These are phyloP conservation scores for Leptodontidium sp. DNA, from an alignment of 2,329 filamentous ascomycete genomes.

Conservation along the genomic window DNA sequence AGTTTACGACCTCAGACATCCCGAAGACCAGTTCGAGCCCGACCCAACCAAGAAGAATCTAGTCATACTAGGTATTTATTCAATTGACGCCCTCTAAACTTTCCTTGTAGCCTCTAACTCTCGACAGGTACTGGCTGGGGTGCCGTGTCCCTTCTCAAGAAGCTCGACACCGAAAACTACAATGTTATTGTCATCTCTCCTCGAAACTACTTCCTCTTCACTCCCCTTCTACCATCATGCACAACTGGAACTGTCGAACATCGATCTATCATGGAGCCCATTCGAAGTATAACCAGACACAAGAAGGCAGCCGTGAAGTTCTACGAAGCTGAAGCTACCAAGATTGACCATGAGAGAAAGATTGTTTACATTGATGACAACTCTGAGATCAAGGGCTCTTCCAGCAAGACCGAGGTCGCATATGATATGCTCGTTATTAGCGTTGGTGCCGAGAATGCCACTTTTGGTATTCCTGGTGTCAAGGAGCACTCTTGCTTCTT, in stretches of 20 bases:
- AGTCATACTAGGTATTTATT: slow-evolving; percentile 82
- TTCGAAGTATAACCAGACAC: slow-evolving; percentile 93
- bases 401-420: slow-evolving; percentile 84
- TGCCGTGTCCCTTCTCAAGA: slow-evolving; percentile 95
- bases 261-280: slow-evolving; percentile 99
- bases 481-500: slow-evolving; percentile 96
- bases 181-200: slow-evolving; percentile 98
- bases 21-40: slow-evolving; percentile 77
- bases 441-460: slow-evolving; percentile 97
- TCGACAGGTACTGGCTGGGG: slow-evolving; percentile 90
- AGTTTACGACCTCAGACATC: slow-evolving; percentile 85
- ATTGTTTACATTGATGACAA: slow-evolving; percentile 89
- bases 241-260: slow-evolving; percentile 98
- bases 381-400: slow-evolving; percentile 88
- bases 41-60: slow-evolving; percentile 96
- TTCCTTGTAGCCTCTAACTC: slow-evolving; percentile 17
- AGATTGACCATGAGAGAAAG: slow-evolving; percentile 92
- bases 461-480: slow-evolving; percentile 96
- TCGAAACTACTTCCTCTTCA: slow-evolving; percentile 99
- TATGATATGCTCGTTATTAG: slow-evolving; percentile 99
- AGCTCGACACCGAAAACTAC: slow-evolving; percentile 98
- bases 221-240: slow-evolving; percentile 94
- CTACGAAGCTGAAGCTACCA: slow-evolving; percentile 97
- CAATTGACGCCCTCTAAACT: slow-evolving; percentile 24
- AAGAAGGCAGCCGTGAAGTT: slow-evolving; percentile 94